Evolutionary conservation across 139 green algal species (phyloP), one percentile per base, ranked within the genome.

Genomic region (Asterochloris erici): DNA sequence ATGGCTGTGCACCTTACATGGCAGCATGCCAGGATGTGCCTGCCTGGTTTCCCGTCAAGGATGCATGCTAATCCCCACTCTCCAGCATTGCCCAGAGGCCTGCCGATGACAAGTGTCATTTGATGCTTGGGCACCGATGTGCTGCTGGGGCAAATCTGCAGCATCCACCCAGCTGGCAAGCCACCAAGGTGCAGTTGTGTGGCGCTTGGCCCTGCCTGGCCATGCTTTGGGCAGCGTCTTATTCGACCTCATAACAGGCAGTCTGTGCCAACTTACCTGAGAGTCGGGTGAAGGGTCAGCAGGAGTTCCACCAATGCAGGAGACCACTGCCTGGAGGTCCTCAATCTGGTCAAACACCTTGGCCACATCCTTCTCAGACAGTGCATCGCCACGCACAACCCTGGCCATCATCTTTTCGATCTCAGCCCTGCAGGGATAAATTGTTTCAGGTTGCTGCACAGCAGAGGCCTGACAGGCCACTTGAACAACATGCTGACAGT

Each of bases 401-500:
- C 98, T 95, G 19, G 93, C 94, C 86, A 97, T 97, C 93, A 98
- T 97, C 69, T 88, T 86, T 89, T 99, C 96, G 83, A 98, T 98
- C 81, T 98, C 92, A 70, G 87, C 88, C 74, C 87, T 91, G 73
- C 85, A 75, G 17, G 66, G 66, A 21, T n/a, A 71, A 4, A 71
- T 13, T 4, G 10, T 71, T 24, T 9, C 70, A 76, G 70, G 23
- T 10, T 38, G 70, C 16, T 28, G 70, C 70, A 28, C 14, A 79
- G 47, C 54, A 79, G 21, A 24, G 12, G 76, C 27, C 17, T 26
- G 15, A 79, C 74, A 79, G 74, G 71, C 13, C 24, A 54, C 26
- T 60, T 54, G 71, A 19, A 0, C 60, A 24, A 26, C 68, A 63
- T 54, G 70, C 70, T 76, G 70, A 19, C 24, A 76, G 70, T 76